phyloP scores from a whole-genome alignment of 345 rosid species.

The Eucalyptus curtisii region DNA sequence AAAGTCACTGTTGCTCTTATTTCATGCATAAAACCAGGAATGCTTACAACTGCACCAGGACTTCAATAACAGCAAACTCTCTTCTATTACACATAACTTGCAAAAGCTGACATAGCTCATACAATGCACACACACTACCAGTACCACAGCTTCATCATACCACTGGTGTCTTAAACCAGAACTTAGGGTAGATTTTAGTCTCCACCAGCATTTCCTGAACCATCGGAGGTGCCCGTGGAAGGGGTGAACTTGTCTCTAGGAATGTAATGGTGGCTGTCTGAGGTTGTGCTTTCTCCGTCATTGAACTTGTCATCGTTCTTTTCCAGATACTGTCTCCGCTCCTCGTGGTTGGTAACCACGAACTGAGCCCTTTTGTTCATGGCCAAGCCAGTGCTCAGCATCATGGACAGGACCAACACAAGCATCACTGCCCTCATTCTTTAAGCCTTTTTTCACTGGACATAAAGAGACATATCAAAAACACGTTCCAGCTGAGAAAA shows the following conservation, averaged over 20 bases:
- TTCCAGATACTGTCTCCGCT: background rate
- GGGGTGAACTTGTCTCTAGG: background rate
- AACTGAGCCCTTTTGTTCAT: background rate
- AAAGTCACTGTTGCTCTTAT: background rate
- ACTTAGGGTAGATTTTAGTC: background rate
- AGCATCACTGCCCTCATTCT: constrained; percentile 7
- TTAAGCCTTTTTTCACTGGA: background rate
- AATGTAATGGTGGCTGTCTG: background rate
- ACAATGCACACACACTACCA: background rate
- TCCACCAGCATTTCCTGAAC: background rate
- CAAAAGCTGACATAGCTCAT: background rate
- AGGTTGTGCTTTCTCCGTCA: fast-evolving
- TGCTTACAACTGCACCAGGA: background rate
- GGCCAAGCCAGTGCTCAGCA: constrained; percentile 8
- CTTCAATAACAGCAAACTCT: background rate
- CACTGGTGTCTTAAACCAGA: background rate
- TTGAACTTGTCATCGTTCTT: background rate
- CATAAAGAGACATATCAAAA: background rate
- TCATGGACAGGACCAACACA: background rate
- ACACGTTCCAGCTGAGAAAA: background rate
- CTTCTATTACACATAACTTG: background rate
- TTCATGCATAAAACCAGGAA: background rate
- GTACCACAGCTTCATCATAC: background rate
- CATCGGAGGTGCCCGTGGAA: background rate
- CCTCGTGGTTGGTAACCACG: background rate